phyloP scores from a whole-genome alignment of 208 protist species.

The Acanthamoeba healyi region DNA sequence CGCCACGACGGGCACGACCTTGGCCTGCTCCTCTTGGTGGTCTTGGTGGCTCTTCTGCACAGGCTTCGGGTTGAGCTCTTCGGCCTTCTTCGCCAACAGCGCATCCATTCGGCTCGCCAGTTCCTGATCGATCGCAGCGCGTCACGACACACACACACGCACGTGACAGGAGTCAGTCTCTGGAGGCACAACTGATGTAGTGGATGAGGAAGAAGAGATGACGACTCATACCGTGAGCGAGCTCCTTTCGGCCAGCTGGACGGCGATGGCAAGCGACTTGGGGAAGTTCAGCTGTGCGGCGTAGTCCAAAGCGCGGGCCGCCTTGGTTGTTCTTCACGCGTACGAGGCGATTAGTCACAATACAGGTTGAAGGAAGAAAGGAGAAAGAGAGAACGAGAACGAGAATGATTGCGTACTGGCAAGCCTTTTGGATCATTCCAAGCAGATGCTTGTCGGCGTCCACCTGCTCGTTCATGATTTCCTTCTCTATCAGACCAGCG shows the following conservation, averaged over 20 bases:
- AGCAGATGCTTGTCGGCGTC: conserved; percentile 34
- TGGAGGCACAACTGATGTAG: too few species aligned
- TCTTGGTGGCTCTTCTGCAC: too few species aligned
- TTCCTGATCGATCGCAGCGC: neutral
- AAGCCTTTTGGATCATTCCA: conserved; percentile 9
- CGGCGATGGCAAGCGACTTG: conserved; percentile 15
- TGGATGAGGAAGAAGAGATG: neutral
- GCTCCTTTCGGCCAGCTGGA: neutral
- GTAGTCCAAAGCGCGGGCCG: neutral
- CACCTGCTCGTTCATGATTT: neutral
- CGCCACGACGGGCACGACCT: neutral
- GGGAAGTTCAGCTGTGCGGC: conserved; percentile 25
- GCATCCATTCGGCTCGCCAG: conserved; percentile 2
- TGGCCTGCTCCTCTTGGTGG: neutral
- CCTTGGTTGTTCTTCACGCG: neutral
- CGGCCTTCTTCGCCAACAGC: conserved; percentile 2
- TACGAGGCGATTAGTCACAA: neutral
- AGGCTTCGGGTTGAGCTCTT: neutral
- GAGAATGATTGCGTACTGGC: neutral
- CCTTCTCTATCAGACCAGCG: neutral
- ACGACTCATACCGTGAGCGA: neutral
- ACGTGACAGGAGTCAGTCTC: too few species aligned
- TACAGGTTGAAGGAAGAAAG: neutral
- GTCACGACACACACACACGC: too few species aligned
- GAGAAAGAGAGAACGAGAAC: neutral